Base-by-base conservation (phyloP, 768 basidiomycete genomes). In the Lactifluus volemus region DNA sequence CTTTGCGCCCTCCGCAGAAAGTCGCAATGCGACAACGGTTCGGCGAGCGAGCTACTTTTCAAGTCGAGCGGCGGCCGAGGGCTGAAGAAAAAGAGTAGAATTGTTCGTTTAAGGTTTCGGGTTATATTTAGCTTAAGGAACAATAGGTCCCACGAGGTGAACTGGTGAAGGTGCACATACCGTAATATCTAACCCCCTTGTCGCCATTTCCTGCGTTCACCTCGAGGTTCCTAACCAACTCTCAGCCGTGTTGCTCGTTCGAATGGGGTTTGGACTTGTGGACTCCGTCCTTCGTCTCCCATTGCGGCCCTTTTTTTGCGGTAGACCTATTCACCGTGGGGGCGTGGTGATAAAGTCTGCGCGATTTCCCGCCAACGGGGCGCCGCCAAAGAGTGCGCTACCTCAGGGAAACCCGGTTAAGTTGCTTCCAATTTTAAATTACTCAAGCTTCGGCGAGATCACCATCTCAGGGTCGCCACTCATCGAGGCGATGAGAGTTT, bases 371-470 rank as follows among this genome's bases (percentile, higher is more conserved):
- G 45, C 58, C 34, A 36, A 42, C 42, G 30, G 54, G 49, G 6
- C 30, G 49, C 30, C 30, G 30, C 15, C 14, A 14, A n/a, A n/a
- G n/a, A 12, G 17, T 7, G 21, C 14, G 7, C 19, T 30, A 49
- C 58, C 58, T 59, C 32, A 34, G 9, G 32, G 32, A 9, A 34
- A 34, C 32, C 32, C 32, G 32, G 55, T 49, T 59, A 59, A 53
- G 58, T 53, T 59, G 17, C 12, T 9, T 11, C 39, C 29, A 48
- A 59, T 59, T 59, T 50, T 48, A 53, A 59, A 59, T 59, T 48
- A 38, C 25, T 25, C 36, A 32, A 44, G 44, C 50, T 47, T 38
- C 11, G 53, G n/a, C 2, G n/a, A 44, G 17, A 9, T n/a, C 42
- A 42, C 10, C 10, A 36, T 10, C 2, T 44, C n/a, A 44, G n/a